Evolutionary conservation across 257 asterid genomes (phyloP).

Genomic region (Solanum chiquidenum): DNA sequence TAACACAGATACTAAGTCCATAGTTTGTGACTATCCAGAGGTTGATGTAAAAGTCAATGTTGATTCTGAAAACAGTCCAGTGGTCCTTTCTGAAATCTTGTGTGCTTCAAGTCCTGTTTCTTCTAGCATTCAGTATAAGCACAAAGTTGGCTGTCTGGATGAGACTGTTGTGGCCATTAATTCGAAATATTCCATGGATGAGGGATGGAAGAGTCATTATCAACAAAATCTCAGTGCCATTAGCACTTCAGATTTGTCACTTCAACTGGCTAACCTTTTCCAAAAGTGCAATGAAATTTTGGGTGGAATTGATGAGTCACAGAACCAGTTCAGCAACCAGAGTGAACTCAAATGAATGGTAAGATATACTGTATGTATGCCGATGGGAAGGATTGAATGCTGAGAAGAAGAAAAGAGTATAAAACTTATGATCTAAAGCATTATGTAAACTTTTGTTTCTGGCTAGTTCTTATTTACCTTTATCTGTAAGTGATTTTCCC

Average conservation of each 20-base stretch:
- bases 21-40: not conserved
- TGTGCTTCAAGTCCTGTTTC: not conserved
- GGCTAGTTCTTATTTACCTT: not conserved
- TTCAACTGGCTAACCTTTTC: conserved; percentile 2
- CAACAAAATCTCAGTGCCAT: not conserved
- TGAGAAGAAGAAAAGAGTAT: not conserved
- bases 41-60: not conserved
- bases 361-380: not conserved
- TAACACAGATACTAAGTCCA: not conserved
- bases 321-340: not conserved
- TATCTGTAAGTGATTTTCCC: not conserved
- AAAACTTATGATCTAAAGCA: not conserved
- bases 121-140: not conserved
- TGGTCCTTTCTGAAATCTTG: not conserved
- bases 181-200: not conserved
- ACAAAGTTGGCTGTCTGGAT: not conserved
- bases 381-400: not conserved
- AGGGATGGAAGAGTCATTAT: not conserved
- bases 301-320: not conserved
- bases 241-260: not conserved
- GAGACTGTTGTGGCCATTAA: not conserved
- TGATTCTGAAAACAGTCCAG: not conserved
- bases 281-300: conserved; percentile 1
- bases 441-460: not conserved
- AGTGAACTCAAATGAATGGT: not conserved